Conservation (phyloP, 1,284 basidiomycete species). For the Leccinum fuscescens region DNA sequence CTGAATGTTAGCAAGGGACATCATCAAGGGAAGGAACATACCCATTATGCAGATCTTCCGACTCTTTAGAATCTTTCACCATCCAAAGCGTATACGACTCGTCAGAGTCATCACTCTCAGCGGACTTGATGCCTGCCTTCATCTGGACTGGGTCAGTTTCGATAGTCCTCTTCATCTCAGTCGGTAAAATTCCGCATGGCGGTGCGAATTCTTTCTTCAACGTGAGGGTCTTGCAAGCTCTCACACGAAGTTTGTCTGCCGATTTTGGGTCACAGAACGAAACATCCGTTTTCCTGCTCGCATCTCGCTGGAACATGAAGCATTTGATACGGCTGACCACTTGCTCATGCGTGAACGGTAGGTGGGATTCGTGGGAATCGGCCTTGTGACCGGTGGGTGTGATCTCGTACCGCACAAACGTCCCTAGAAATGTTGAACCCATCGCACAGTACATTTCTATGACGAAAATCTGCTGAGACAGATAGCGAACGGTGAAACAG, state of each 20-base stretch:
- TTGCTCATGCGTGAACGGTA: conserved; percentile 1
- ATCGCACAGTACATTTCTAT: conserved; percentile 20
- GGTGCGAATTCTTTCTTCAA: conserved; percentile 17
- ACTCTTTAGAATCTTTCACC: not conserved
- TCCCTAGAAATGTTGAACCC: conserved; percentile 24
- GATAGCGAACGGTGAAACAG: not conserved
- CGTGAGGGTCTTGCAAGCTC: conserved; percentile 12
- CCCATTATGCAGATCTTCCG: conserved; percentile 4
- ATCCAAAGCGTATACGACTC: conserved; percentile 12
- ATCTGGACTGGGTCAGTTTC: not conserved
- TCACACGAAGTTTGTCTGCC: conserved; percentile 3
- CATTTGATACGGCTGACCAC: conserved; percentile 12
- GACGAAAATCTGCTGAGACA: not conserved
- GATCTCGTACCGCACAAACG: conserved; percentile 18
- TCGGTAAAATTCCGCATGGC: conserved; percentile 5
- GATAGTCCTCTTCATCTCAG: not conserved
- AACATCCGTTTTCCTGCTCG: not conserved
- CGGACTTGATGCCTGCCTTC: conserved; percentile 6
- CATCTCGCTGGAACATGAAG: conserved; percentile 17
- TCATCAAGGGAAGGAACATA: not conserved
- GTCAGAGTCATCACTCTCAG: not conserved
- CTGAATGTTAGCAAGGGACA: not conserved
- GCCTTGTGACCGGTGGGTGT: not conserved
- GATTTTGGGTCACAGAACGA: not conserved
- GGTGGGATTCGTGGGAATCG: not conserved